Percentiles rank a stretch among this genome's conserved stretches.
These are phyloP conservation scores for Debaryomyces coudertii DNA, from an alignment of 1,139 yeast species.

Conservation along the genomic window DNA sequence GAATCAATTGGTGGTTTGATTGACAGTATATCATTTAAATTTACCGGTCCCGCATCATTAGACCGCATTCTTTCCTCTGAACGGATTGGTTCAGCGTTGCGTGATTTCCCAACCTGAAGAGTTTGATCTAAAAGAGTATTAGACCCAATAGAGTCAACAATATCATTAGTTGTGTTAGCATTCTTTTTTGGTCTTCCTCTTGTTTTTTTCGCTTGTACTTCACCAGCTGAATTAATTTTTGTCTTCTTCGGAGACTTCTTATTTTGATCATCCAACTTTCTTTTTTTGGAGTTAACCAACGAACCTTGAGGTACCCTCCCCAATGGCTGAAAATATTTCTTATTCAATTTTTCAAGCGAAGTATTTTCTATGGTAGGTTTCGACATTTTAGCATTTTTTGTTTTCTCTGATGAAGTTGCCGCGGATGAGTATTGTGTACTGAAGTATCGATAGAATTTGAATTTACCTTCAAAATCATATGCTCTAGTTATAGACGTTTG, in stretches of 20 bases:
- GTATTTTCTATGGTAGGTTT: constrained; percentile 12
- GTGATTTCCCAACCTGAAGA: constrained; percentile 1
- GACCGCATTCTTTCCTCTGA: constrained; percentile 3
- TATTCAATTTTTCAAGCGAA: constrained; percentile 23
- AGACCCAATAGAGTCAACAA: not conserved
- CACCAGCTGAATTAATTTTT: constrained; percentile 3
- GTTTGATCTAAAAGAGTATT: not conserved
- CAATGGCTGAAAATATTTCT: constrained; percentile 22
- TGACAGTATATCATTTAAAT: not conserved
- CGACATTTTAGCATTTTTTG: not conserved
- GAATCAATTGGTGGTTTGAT: constrained; percentile 1
- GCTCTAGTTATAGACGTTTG: constrained; percentile 54
- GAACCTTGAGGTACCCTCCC: constrained; percentile 32
- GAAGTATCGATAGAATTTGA: constrained; percentile 71
- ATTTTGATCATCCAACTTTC: constrained; percentile 17
- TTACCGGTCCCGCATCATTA: not conserved
- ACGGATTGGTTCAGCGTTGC: not conserved
- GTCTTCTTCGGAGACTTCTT: constrained; percentile 13
- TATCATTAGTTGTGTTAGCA: not conserved
- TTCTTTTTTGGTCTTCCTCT: constrained; percentile 12
- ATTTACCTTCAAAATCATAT: constrained; percentile 73
- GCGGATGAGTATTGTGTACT: constrained; percentile 24
- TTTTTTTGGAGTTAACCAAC: constrained; percentile 22
- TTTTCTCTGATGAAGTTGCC: constrained; percentile 5
- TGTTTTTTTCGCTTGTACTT: constrained; percentile 10